Conservation (phyloP, 106 monocot genomes). For the Acorus calamus region DNA sequence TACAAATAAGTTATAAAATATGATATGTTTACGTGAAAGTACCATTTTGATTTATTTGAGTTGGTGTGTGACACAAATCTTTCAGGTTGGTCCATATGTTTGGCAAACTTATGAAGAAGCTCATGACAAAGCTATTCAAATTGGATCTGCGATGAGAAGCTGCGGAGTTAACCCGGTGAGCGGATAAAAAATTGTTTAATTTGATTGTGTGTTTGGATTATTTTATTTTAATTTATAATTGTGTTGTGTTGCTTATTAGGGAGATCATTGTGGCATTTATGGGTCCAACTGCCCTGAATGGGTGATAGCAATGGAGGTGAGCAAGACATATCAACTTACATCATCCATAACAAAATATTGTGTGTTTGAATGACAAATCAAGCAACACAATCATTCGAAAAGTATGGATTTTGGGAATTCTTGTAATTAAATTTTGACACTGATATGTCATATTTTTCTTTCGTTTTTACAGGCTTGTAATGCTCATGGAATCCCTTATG, state of each 20-base stretch:
- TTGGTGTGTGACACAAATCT: background rate
- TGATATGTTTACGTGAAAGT: too few species aligned
- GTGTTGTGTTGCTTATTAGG: conserved; percentile 22
- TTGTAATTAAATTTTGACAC: too few species aligned
- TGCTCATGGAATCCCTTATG: conserved; percentile 83
- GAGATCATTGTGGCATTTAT: conserved; percentile 90
- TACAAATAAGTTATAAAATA: too few species aligned
- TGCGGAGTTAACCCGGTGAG: conserved; percentile 51
- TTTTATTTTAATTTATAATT: background rate
- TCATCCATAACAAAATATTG: too few species aligned
- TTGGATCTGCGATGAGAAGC: conserved; percentile 54
- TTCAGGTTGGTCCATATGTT: conserved; percentile 54
- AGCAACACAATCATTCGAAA: too few species aligned
- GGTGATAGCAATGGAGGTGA: conserved; percentile 88
- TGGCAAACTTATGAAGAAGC: conserved; percentile 82
- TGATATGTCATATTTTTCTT: background rate
- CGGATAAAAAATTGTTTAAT: background rate
- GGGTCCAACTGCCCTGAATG: conserved; percentile 92
- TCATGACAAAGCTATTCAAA: conserved; percentile 41
- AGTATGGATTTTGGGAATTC: too few species aligned
- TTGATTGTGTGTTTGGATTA: background rate
- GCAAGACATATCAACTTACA: too few species aligned
- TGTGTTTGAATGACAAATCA: too few species aligned
- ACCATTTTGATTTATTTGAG: too few species aligned
- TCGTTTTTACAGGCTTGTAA: conserved; percentile 70